Evolutionary conservation across 1,139 yeast genomes (phyloP), one percentile per base, ranked within the genome.

Genomic region (Diutina siamensis): DNA sequence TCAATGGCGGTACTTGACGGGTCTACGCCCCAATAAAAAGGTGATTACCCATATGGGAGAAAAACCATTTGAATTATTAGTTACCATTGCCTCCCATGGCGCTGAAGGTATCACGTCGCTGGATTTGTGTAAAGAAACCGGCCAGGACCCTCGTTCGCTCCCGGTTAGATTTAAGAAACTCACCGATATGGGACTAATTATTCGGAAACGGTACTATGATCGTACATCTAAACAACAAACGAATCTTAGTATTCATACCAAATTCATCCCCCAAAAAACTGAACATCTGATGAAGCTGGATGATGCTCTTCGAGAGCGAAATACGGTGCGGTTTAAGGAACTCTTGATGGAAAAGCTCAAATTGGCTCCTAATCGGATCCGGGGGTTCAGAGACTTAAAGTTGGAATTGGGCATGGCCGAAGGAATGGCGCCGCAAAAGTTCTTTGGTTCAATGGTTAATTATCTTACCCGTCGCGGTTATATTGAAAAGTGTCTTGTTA

Each of bases 131-230:
- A 40, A 40, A 18, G 25, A 17, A 18, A 31, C 44, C 5, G 44
- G 44, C 22, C 44, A 40, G 18, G 44, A 40, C 18, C 35, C 44
- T 19, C 44, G 44, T 3, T 31, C 35, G 19, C 44, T 40, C 9
- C 34, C 44, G 8, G 44, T 28, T 1, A 34, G 44, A 19, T 28
- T 31, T 12, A 40, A 40, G 34, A 31, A 28, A 22, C 35, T 40
- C 2, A 28, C 22, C 2, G 44, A 40, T 20, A 31, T 31, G 35
- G 44, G 44, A 3, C 35, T 40, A 5, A 40, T 40, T 20, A 17
- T 28, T 10, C 15, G 44, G 12, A 32, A 32, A 12, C 35, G 27
- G 19, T 28, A 18, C 13, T 28, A 28, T 15, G 27, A 40, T n/a
- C 35, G 4, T 17, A 20, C 17, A 20, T n/a, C 18, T 12, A 31